These are phyloP conservation scores for Thamnidium elegans DNA, from an alignment of 192 early-diverging fungal genomes.

Conservation along the genomic window DNA sequence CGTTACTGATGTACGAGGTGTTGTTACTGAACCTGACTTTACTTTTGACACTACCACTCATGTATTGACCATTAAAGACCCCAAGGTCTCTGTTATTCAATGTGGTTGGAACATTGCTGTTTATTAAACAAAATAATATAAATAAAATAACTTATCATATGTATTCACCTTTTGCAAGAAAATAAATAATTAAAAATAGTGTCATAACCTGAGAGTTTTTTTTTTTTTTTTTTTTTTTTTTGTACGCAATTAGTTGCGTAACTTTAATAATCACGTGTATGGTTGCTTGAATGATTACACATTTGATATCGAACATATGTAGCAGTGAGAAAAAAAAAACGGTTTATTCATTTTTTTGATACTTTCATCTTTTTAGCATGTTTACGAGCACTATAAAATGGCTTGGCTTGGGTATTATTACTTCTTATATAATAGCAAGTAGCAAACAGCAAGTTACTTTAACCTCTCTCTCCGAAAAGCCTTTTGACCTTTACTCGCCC, in stretches of 20 bases:
- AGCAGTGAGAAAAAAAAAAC: too few relatives aligned
- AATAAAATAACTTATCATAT: too few relatives aligned
- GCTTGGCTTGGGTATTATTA: neutral
- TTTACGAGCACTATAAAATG: neutral
- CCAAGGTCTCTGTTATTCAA: constrained; percentile 15
- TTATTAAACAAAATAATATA: neutral
- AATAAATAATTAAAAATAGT: too few relatives aligned
- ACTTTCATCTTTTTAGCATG: too few relatives aligned
- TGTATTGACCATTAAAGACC: constrained; percentile 15
- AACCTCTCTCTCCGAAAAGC: constrained; percentile 33
- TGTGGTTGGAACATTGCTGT: constrained; percentile 20
- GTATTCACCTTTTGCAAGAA: too few relatives aligned
- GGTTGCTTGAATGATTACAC: too few relatives aligned
- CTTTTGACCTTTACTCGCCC: constrained; percentile 31
- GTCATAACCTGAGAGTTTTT: too few relatives aligned
- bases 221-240: too few relatives aligned
- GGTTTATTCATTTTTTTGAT: too few relatives aligned
- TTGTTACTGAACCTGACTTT: neutral
- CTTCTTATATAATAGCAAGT: neutral
- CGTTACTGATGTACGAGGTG: neutral
- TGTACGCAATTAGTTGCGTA: too few relatives aligned
- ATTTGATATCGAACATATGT: too few relatives aligned
- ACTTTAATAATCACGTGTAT: too few relatives aligned
- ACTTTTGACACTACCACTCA: constrained; percentile 2
- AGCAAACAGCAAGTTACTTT: constrained; percentile 6